Percentiles rank a stretch among this genome's conserved stretches.
These are phyloP conservation scores for Thelonectria discophora DNA, from an alignment of 2,329 filamentous ascomycete species.

Conservation along the genomic window DNA sequence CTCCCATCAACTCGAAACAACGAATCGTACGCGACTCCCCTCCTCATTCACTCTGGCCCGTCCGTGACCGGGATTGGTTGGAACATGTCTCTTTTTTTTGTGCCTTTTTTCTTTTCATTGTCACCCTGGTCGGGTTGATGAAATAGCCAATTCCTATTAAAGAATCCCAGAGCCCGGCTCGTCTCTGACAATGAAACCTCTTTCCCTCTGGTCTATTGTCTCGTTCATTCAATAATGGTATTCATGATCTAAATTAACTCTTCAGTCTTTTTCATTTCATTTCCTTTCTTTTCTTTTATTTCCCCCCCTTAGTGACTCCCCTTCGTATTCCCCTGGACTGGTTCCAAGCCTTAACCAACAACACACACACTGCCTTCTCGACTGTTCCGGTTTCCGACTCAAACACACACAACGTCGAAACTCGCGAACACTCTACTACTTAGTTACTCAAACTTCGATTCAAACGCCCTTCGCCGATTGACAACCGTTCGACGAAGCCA, in stretches of 20 bases:
- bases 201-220: constrained; percentile 28
- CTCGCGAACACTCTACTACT: constrained; percentile 1
- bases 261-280: constrained; percentile 33
- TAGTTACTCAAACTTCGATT: not conserved
- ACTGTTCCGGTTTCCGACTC: constrained; percentile 30
- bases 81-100: constrained; percentile 14
- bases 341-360: constrained; percentile 21
- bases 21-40: constrained; percentile 19
- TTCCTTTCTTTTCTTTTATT: constrained; percentile 28
- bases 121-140: constrained; percentile 27
- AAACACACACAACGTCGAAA: constrained; percentile 3
- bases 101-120: constrained; percentile 16
- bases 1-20: constrained; percentile 25
- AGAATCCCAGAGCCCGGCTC: constrained; percentile 34
- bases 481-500: not conserved
- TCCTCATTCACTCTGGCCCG: constrained; percentile 13
- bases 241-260: constrained; percentile 35
- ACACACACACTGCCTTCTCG: constrained; percentile 22
- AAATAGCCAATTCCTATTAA: constrained; percentile 35
- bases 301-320: constrained; percentile 24
- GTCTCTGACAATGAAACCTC: constrained; percentile 25
- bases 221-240: constrained; percentile 43
- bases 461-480: not conserved
- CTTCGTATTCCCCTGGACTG: constrained; percentile 26
- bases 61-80: constrained; percentile 8